Base-by-base conservation (phyloP, 345 rosid genomes). In the Salix koriyanagi region DNA sequence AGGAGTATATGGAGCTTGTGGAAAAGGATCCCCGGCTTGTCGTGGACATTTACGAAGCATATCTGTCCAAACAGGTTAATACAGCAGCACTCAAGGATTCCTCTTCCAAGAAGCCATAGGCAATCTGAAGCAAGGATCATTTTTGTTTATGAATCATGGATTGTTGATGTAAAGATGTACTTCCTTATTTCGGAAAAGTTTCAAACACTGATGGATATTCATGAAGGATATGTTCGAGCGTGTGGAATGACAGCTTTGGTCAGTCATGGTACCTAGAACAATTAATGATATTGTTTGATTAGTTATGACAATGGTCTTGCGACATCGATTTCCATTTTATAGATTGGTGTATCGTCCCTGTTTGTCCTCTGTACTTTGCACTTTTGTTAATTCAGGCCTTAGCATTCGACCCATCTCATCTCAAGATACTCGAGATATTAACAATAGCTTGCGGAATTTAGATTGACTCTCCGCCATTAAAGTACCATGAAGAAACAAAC, bases 1-100 rank as follows among this genome's bases (percentile, higher is more conserved):
- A 91, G 39, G 96, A 88, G 84, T 94, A 94, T 41, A 44, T 13
- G 71, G 96, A 89, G 86, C 94, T 94, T 3, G 89, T 90, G 37
- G 92, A 91, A 65, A 91, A 89, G 69, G 97, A 92, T 71, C 92
- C 97, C 4, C 79, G 89, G 65, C 92, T 94, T 21, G 86, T 92
- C 2, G 94, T 94, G 46, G 89, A 90, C 70, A 92, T 94, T 48
- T 94, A 87, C 39, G 97, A 92, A 83, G 92, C 95, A 0, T 92
- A 87, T 83, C 84, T 92, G 56, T 76, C 86, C 15, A 94, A 80
- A 81, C 91, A 89, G 83, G 91, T 89, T 23, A 94, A 92, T 62
- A 92, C 90, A 2, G 96, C 93, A 30, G 90, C 90, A 12, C 84
- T n/a, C 23, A 82, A 80, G 83, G 85, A 83, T 78, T 69, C 71